Evolutionary conservation across 306 rosid genomes (phyloP).

Genomic region (Vicia villosa): DNA sequence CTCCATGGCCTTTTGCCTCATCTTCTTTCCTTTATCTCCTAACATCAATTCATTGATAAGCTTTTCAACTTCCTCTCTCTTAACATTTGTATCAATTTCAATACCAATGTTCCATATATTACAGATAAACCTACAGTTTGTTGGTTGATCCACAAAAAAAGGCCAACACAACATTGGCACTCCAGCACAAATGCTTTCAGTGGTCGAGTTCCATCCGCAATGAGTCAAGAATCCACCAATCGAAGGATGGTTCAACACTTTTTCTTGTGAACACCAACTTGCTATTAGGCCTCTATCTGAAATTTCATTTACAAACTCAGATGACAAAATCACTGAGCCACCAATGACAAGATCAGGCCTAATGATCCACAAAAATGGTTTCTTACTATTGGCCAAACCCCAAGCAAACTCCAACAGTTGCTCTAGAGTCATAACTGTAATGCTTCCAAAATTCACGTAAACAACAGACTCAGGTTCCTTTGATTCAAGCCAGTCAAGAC

Average conservation of each 20-base stretch:
- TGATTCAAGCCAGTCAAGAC: too few relatives aligned
- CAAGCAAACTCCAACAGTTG: too few relatives aligned
- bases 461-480: too few relatives aligned
- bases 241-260: slow-evolving; percentile 17
- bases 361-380: slow-evolving; percentile 18
- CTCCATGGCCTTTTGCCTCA: slow-evolving; percentile 22
- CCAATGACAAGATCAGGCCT: slow-evolving; percentile 20
- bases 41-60: slow-evolving; percentile 34
- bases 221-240: slow-evolving; percentile 25
- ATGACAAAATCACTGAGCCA: slow-evolving; percentile 3
- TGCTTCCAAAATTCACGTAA: too few relatives aligned
- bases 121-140: slow-evolving; percentile 12
- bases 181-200: slow-evolving; percentile 14
- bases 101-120: slow-evolving; percentile 25
- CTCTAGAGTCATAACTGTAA: too few relatives aligned
- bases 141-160: slow-evolving; percentile 19
- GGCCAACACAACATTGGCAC: slow-evolving; percentile 42
- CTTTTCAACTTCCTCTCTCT: slow-evolving; percentile 32
- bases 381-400: too few relatives aligned
- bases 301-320: slow-evolving; percentile 5
- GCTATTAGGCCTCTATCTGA: slow-evolving; percentile 24
- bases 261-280: slow-evolving; percentile 13
- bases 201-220: slow-evolving; percentile 29
- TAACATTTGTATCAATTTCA: slow-evolving; percentile 26
- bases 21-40: slow-evolving; percentile 36